These are phyloP conservation scores for Zymoseptoria crescenta DNA, from an alignment of 2,329 filamentous ascomycete genomes.

Conservation along the genomic window DNA sequence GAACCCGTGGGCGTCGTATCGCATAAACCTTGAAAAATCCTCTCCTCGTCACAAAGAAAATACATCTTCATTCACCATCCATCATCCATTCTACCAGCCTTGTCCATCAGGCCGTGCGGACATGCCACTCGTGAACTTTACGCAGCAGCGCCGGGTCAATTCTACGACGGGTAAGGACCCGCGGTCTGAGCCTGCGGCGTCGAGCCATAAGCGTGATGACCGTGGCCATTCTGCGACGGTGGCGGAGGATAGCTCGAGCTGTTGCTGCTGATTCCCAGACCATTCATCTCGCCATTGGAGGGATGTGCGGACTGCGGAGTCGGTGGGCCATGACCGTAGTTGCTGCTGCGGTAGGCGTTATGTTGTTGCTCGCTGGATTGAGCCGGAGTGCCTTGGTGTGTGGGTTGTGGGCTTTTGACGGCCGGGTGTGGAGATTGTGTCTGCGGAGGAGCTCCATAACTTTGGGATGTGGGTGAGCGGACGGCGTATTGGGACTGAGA, in stretches of 20 bases:
- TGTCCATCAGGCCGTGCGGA: no score
- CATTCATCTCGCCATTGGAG: conserved; percentile 21
- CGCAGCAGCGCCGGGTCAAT: not conserved
- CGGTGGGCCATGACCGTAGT: conserved; percentile 12
- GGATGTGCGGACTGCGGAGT: conserved; percentile 20
- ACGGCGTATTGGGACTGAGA: conserved; percentile 24
- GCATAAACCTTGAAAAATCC: no score
- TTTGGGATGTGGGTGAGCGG: conserved; percentile 22
- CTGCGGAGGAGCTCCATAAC: conserved; percentile 21
- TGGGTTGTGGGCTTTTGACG: conserved; percentile 23
- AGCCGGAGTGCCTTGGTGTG: conserved; percentile 12
- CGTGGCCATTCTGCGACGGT: conserved; percentile 14
- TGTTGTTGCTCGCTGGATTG: conserved; percentile 13
- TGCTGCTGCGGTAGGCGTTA: conserved; percentile 13
- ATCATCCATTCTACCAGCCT: no score
- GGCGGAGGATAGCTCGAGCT: conserved; percentile 20
- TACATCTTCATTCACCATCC: no score
- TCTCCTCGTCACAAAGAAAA: no score
- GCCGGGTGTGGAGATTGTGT: conserved; percentile 23
- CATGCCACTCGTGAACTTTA: not conserved
- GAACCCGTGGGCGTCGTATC: no score
- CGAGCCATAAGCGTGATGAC: conserved; percentile 18
- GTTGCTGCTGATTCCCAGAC: conserved; percentile 24
- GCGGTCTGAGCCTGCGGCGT: conserved; percentile 12
- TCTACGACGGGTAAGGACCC: conserved; percentile 14